These are phyloP conservation scores for Eucalyptus paniculata DNA, from an alignment of 345 rosid species.

Conservation along the genomic window DNA sequence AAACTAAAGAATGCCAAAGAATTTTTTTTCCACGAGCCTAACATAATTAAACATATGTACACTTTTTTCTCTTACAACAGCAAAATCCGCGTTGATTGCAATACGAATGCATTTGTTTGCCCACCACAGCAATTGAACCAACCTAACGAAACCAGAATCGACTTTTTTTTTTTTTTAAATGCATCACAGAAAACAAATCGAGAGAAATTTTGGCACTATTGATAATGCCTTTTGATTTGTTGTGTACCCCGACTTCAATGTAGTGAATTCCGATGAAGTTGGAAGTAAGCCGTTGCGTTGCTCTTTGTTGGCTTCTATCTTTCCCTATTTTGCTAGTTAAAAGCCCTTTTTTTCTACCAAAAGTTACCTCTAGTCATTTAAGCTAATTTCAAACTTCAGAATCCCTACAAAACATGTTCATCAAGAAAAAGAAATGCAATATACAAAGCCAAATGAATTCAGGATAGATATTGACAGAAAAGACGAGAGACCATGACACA, in stretches of 20 bases:
- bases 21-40: neutral
- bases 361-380: neutral
- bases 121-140: neutral
- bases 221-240: neutral
- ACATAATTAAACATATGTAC: neutral
- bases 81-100: fast-evolving
- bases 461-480: neutral
- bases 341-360: neutral
- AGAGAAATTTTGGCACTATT: neutral
- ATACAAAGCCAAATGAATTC: neutral
- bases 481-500: neutral
- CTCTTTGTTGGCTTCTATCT: neutral
- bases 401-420: neutral
- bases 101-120: neutral
- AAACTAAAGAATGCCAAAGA: neutral
- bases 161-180: neutral
- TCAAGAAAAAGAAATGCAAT: neutral
- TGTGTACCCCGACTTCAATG: neutral
- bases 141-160: neutral
- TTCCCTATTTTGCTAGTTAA: neutral
- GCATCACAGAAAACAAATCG: neutral
- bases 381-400: neutral
- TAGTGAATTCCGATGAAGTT: neutral
- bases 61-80: neutral
- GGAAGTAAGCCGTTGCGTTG: neutral